Percentiles rank a stretch among this genome's conserved stretches.
These are phyloP conservation scores for Fusarium nygamai DNA, from an alignment of 2,329 filamentous ascomycete genomes.

Conservation along the genomic window DNA sequence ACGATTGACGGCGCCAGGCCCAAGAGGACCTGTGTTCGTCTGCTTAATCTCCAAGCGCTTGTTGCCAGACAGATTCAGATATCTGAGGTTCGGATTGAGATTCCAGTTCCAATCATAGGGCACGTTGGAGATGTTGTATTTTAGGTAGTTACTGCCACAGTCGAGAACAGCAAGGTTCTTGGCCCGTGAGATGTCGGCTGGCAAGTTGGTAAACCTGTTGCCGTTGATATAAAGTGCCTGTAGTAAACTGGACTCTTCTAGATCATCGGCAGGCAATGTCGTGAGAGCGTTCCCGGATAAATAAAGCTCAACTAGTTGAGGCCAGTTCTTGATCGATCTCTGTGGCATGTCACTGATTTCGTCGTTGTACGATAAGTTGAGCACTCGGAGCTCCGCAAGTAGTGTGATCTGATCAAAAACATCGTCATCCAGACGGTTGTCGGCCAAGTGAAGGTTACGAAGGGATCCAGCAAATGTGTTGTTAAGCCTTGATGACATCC, in stretches of 20 bases:
- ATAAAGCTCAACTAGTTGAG: slow-evolving; percentile 89
- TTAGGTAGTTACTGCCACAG: slow-evolving; percentile 92
- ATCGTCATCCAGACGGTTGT: slow-evolving; percentile 94
- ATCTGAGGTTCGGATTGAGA: slow-evolving; percentile 93
- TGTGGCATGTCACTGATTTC: slow-evolving; percentile 88
- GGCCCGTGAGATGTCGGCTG: slow-evolving; percentile 93
- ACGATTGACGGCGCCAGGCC: slow-evolving; percentile 63
- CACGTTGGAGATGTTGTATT: slow-evolving; percentile 99
- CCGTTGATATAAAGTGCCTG: slow-evolving; percentile 95
- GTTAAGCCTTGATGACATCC: slow-evolving; percentile 78
- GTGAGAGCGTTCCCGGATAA: slow-evolving; percentile 95
- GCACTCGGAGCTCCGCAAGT: slow-evolving; percentile 82
- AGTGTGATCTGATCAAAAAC: slow-evolving; percentile 91
- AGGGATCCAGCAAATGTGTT: slow-evolving; percentile 91
- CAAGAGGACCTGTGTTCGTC: slow-evolving; percentile 59
- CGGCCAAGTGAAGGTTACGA: slow-evolving; percentile 85
- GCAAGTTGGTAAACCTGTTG: slow-evolving; percentile 97
- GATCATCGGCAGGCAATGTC: slow-evolving; percentile 89
- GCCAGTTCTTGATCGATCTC: slow-evolving; percentile 88
- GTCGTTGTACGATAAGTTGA: slow-evolving; percentile 96
- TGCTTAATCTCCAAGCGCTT: slow-evolving; percentile 92
- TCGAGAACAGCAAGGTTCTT: slow-evolving; percentile 92
- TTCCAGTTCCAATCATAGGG: slow-evolving; percentile 99
- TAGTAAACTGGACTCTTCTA: slow-evolving; percentile 88
- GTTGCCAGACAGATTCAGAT: slow-evolving; percentile 96